These are phyloP conservation scores for Nymphaea colorata DNA, from an alignment of 164 flowering plant species.

Conservation along the genomic window DNA sequence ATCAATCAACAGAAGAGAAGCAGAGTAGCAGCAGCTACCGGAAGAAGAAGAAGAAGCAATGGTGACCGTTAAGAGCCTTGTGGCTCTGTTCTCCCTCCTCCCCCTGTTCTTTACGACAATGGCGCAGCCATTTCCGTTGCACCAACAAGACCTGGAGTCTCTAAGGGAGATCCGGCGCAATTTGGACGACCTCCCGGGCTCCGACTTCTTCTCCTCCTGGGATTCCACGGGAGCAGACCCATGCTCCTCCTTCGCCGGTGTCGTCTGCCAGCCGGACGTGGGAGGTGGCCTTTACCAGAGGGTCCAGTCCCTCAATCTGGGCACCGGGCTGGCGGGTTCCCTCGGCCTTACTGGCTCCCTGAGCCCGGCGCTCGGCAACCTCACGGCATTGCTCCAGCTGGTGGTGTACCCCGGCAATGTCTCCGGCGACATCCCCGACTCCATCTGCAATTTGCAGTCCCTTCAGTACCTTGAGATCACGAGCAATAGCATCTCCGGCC, in stretches of 20 bases:
- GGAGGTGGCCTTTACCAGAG: constrained; percentile 4
- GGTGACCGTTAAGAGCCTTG: background rate
- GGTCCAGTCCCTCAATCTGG: constrained; percentile 42
- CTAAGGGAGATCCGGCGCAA: constrained; percentile 23
- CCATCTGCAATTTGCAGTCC: constrained; percentile 26
- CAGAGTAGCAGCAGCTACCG: too few species aligned
- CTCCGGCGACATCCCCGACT: constrained; percentile 52
- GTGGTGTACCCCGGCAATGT: constrained; percentile 53
- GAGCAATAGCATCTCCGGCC: constrained; percentile 47
- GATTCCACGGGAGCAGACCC: constrained; percentile 41
- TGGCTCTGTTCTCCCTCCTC: constrained; percentile 5
- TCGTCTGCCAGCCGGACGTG: constrained; percentile 23
- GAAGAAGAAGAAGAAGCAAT: background rate
- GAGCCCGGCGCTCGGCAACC: constrained; percentile 26
- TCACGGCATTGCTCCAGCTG: constrained; percentile 42
- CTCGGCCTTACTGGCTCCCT: constrained; percentile 54
- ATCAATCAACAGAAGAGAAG: background rate
- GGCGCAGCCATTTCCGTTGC: background rate
- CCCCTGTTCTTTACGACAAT: background rate
- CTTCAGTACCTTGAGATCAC: constrained; percentile 56
- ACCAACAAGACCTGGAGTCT: constrained; percentile 24
- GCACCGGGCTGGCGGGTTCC: constrained; percentile 48
- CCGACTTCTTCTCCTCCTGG: constrained; percentile 58
- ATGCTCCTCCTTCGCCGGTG: constrained; percentile 45
- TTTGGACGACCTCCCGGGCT: constrained; percentile 30